A percentile compares a stretch with the other conserved stretches of the same genome.
Evolutionary conservation across 1,139 yeast genomes (phyloP).

Genomic region (Protomyces pachydermus): DNA sequence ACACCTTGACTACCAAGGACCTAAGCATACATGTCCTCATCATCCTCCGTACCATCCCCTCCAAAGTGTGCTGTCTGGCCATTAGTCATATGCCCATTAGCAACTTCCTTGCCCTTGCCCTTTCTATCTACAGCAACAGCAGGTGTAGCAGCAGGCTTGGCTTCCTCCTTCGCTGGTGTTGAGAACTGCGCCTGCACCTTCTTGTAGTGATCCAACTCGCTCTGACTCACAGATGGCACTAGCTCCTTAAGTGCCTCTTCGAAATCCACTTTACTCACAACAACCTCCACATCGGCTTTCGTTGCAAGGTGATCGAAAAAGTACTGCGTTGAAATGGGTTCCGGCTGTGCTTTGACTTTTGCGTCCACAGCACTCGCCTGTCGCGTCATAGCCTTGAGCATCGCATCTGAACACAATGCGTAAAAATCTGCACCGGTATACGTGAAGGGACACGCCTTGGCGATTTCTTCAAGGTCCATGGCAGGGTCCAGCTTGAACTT

Average conservation of each 20-base stretch:
- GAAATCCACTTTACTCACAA: constrained; percentile 69
- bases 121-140: background rate
- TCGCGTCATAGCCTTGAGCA: constrained; percentile 92
- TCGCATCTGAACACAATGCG: constrained; percentile 89
- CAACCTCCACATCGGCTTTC: constrained; percentile 60
- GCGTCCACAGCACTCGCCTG: constrained; percentile 71
- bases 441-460: constrained; percentile 72
- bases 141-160: background rate
- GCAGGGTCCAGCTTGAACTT: constrained; percentile 60
- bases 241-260: constrained; percentile 64
- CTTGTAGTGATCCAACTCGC: constrained; percentile 76
- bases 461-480: constrained; percentile 59
- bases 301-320: constrained; percentile 88
- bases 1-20: background rate
- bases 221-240: constrained; percentile 80
- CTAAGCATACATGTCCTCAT: constrained; percentile 22
- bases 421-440: constrained; percentile 97
- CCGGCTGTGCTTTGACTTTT: constrained; percentile 55
- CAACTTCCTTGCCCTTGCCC: constrained; percentile 7
- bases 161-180: background rate
- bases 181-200: constrained; percentile 65
- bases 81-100: background rate
- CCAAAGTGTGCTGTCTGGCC: constrained; percentile 4
- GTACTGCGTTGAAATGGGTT: constrained; percentile 60
- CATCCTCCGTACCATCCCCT: constrained; percentile 1